Base-by-base conservation (phyloP, 805 yeast genomes). In the Candida insectalens region DNA sequence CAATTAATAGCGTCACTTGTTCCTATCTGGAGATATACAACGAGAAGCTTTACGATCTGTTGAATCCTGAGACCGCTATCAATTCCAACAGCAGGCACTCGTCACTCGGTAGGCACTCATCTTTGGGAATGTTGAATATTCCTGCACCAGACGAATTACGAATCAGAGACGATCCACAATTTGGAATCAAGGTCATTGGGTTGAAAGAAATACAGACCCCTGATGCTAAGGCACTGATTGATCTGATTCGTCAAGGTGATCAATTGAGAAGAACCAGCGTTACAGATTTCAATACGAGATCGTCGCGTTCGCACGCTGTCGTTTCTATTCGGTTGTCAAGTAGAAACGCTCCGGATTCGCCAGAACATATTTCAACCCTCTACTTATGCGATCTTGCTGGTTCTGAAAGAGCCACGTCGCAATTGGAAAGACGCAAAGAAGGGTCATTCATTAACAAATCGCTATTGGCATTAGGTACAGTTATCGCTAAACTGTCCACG, bases 361-460 rank as follows among this genome's bases (percentile, higher is more conserved):
- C 48, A 1, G 68, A 63, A 35, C 44, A 44, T 17, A 56, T 63
- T 25, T 69, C 87, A 23, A 76, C 85, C 0, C 69, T 89, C 21
- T 83, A 89, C 22, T 65, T 89, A 36, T 89, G 97, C 62, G 98
- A 89, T 59, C 68, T 89, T 49, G 98, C 98, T 0, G 98, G 98
- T 19, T 82, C 95, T n/a, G 98, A 89, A 57, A 70, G 82, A 34
- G 95, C 94, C 0, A 74, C 79, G 3, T 65, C 83, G 1, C 77
- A 79, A 46, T 57, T 64, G 1, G 96, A 84, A 50, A 69, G 97
- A 46, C 64, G 96, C 36, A 84, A 87, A 55, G 98, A 89, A 60
- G 98, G 97, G 16, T 73, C 96, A 0, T 92, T 67, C 51, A 89
- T 89, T 52, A 89, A 89, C 62, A 87, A 87, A 53, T 88, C 96